These are phyloP conservation scores for Pestalotiopsis sp. DNA, from an alignment of 2,329 filamentous ascomycete species.

Conservation along the genomic window DNA sequence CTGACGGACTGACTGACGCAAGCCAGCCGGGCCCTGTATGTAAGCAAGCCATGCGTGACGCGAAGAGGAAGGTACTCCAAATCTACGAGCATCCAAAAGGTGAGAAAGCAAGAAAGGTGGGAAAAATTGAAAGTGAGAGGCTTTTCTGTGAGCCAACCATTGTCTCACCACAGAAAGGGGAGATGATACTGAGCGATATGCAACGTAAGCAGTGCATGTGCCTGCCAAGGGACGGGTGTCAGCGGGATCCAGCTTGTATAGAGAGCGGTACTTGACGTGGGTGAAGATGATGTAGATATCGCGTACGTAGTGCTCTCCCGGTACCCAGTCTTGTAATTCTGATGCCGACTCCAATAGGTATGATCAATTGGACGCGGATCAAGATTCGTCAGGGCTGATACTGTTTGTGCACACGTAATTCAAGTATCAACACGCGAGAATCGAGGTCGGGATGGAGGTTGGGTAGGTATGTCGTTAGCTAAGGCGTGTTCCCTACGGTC, in stretches of 20 bases:
- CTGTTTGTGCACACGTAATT: too few relatives aligned
- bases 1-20: neutral
- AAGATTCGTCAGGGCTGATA: too few relatives aligned
- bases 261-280: neutral
- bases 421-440: too few relatives aligned
- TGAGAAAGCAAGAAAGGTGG: neutral
- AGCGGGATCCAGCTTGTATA: neutral
- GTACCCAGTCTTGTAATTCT: too few relatives aligned
- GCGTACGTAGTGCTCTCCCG: neutral
- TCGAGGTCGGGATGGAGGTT: too few relatives aligned
- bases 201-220: conserved; percentile 5
- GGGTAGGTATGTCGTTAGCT: too few relatives aligned
- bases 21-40: neutral
- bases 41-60: neutral
- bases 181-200: neutral
- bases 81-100: neutral
- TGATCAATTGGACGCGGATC: too few relatives aligned
- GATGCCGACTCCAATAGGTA: too few relatives aligned
- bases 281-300: neutral
- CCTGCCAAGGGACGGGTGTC: neutral
- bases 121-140: neutral
- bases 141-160: neutral
- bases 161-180: neutral
- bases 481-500: too few relatives aligned
- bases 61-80: neutral